Base-by-base conservation (phyloP, 2,329 filamentous ascomycete genomes). In the Lasiodiplodia hormozganensis region DNA sequence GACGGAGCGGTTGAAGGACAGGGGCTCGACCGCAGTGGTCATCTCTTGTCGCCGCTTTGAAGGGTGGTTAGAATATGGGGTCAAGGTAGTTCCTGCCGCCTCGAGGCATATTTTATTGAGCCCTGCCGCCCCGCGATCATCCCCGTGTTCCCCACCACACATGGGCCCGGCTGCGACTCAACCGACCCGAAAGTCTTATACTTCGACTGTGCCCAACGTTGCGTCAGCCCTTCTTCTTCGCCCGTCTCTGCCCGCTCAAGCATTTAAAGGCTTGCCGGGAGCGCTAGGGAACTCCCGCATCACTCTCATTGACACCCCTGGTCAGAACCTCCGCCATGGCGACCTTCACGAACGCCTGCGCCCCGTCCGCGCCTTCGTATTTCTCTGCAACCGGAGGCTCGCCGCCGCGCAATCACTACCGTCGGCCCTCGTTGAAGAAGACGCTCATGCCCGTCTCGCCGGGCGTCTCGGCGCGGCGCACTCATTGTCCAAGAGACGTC, bases 401-500 rank as follows among this genome's bases (percentile, higher is more conserved):
- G 57, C 49, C 56, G 36, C 66, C 57, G 14, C 52, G 38, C 38
- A 49, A 67, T 34, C 68, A 69, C 47, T 51, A 53, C 12, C 62
- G 68, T 14, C 68, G 68, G 23, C 64, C 64, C 2, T 69, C 68
- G 4, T 28, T 67, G 38, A 60, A 62, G 21, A 60, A 62, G 16
- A 64, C 68, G 16, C 43, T 52, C 49, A 40, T 25, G n/a, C 58
- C 65, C 36, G 58, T 28, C 57, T 51, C 49, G 28, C 62, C 68
- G 12, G 56, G 51, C 34, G 52, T 73, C 73, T 52, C 74, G 74
- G 62, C 51, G 7, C 68, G 57, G 47, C 75, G 78, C 69, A 75
- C 74, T 23, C 68, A 71, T n/a, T 76, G 74, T 65, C 76, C 77
- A 66, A 74, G 73, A 56, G 78, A 81, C 65, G 74, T 74, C 23